These are phyloP conservation scores for Herpetospermum pedunculosum DNA, from an alignment of 306 rosid genomes.

Conservation along the genomic window DNA sequence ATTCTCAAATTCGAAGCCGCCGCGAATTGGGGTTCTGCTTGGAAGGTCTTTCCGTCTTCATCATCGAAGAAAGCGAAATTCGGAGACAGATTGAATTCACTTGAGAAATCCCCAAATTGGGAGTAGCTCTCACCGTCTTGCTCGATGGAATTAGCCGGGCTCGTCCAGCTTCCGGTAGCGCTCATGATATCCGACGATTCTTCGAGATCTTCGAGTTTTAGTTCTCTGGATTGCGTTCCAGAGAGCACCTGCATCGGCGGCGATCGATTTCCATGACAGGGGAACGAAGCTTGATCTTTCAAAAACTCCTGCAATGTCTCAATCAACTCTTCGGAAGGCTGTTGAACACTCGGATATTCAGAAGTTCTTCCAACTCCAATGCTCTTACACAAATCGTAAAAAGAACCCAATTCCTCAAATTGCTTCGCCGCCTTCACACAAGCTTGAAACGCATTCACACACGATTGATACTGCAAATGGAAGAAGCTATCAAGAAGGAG, in stretches of 20 bases:
- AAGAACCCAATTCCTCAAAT: conserved; percentile 52
- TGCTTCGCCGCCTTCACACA: conserved; percentile 64
- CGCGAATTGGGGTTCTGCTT: background rate
- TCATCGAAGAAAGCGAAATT: conserved; percentile 22
- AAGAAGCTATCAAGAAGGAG: conserved; percentile 70
- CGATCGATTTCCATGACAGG: conserved; percentile 13
- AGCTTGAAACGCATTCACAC: conserved; percentile 49
- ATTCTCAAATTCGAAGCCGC: background rate
- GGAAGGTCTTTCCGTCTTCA: background rate
- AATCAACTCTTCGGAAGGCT: conserved; percentile 60
- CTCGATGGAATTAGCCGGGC: conserved; percentile 29
- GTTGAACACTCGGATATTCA: conserved; percentile 76
- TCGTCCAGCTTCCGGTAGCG: conserved; percentile 17
- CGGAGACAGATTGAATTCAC: conserved; percentile 10
- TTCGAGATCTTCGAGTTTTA: conserved; percentile 17
- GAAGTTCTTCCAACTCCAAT: conserved; percentile 68
- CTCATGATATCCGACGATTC: conserved; percentile 34
- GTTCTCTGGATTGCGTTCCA: no score
- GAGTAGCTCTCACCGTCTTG: conserved; percentile 15
- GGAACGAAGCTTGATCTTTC: conserved; percentile 59
- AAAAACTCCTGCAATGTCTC: conserved; percentile 64
- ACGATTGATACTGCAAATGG: conserved; percentile 39
- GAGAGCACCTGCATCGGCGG: conserved; percentile 9
- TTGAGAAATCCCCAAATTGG: conserved; percentile 14
- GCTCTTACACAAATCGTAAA: conserved; percentile 39